Conservation (phyloP, 805 yeast species). For the Kodamaea hsintzibuensis region DNA sequence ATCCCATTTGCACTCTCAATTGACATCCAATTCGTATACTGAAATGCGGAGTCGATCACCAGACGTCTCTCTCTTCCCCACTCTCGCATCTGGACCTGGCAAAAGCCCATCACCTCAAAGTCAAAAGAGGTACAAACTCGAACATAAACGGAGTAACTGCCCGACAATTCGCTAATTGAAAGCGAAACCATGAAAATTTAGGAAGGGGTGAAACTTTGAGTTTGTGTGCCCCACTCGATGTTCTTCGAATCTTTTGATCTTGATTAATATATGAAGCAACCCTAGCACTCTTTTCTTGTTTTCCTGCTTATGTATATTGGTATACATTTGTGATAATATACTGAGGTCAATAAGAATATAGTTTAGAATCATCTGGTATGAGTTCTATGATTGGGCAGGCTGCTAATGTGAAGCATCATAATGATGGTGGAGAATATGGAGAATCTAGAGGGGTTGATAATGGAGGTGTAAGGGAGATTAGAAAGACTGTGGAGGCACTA, state of each 20-base stretch:
- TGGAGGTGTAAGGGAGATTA: not conserved
- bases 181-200: not conserved
- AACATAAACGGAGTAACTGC: not conserved
- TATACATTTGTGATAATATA: not conserved
- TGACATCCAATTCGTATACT: not conserved
- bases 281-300: not conserved
- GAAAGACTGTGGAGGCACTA: not conserved
- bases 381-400: not conserved
- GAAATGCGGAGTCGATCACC: not conserved
- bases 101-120: not conserved
- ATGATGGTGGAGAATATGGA: not conserved
- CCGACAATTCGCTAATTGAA: not conserved
- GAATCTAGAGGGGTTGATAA: not conserved
- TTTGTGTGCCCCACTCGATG: conserved; percentile 3
- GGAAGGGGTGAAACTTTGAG: conserved; percentile 2
- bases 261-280: not conserved
- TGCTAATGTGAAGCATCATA: not conserved
- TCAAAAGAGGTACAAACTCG: not conserved
- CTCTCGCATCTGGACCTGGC: not conserved
- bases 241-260: conserved; percentile 3
- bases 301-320: not conserved
- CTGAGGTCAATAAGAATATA: not conserved
- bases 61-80: not conserved
- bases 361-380: not conserved
- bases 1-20: too few species aligned